Evolutionary conservation across 2,329 filamentous ascomycete species (phyloP), one percentile per base, ranked within the genome.

Genomic region (Botryotinia calthae): DNA sequence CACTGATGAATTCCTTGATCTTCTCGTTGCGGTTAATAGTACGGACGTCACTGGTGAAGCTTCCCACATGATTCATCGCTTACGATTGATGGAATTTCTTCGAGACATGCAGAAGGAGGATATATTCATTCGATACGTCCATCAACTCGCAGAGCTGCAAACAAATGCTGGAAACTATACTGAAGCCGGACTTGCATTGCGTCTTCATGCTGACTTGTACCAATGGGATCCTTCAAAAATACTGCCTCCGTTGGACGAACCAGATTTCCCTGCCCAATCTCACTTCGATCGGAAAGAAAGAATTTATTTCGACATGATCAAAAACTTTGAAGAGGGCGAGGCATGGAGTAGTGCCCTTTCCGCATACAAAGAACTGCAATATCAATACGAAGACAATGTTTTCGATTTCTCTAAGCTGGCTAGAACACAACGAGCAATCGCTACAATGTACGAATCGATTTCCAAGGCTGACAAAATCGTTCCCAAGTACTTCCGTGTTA

Each of bases 31-130:
- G 8, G 95, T 97, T 0, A 93, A 98, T 80, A 92, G 91, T 76
- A 91, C 90, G 0, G 93, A 93, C 70, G 86, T 85, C 54, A 87
- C 86, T 7, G 91, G 89, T 62, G 94, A 97, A 79, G 90, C 93
- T 1, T 91, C 92, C 12, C 89, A 93, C 74, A 92, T 97, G 76
- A 93, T 97, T 82, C 94, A 98, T 81, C 93, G 94, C 0, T 84
- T 98, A 69, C 90, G 93, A 72, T 85, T 98, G 40, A 98, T 98
- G 95, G 94, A 98, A 78, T 98, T 98, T 82, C 87, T 98, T 77
- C 92, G 94, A 76, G 94, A 98, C 80, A 97, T 98, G 91, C 93
- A 97, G 77, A 97, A 97, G 80, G 94, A 97, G 81, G 95, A 98
- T 79, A 97, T 98, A 73, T 98, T 97, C 82, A 92, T 97, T 76